Conservation (phyloP, 75 land plant genomes). For the Pinus tabuliformis region DNA sequence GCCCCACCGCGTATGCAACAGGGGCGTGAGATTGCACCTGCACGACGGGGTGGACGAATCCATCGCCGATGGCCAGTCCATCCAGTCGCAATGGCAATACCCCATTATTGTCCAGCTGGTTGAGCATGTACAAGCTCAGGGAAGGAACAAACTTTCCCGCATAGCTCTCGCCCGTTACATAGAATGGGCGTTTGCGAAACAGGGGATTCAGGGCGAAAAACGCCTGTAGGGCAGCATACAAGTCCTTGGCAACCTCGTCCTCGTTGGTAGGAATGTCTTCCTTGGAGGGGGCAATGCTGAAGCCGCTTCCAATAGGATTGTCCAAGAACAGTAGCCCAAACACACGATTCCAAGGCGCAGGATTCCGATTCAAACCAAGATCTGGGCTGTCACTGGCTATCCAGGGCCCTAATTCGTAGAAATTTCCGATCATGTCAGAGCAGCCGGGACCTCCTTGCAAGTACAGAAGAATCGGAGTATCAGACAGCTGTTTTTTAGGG, state of each 20-base stretch:
- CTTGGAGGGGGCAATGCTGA: conserved; percentile 53
- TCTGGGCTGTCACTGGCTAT: conserved; percentile 26
- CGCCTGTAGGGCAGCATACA: conserved; percentile 36
- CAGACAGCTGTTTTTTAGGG: conserved; percentile 11
- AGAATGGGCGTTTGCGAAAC: conserved; percentile 53
- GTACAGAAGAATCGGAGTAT: conserved; percentile 72
- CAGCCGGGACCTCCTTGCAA: conserved; percentile 95
- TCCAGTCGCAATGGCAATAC: conserved; percentile 31
- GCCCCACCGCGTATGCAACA: conserved; percentile 59
- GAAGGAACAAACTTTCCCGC: conserved; percentile 87
- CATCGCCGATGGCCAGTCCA: conserved; percentile 79
- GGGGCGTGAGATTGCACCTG: conserved; percentile 32
- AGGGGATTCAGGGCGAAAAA: conserved; percentile 33
- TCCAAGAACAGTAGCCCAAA: conserved; percentile 87
- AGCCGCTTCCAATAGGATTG: conserved; percentile 80
- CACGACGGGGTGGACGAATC: conserved; percentile 61
- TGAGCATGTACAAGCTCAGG: conserved; percentile 53
- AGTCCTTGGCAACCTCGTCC: conserved; percentile 47
- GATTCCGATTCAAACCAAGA: conserved; percentile 13
- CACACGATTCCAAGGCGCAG: conserved; percentile 65
- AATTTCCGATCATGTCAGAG: conserved; percentile 80
- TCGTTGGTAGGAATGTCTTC: conserved; percentile 59
- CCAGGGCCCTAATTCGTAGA: conserved; percentile 88
- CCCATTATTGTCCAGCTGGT: conserved; percentile 19
- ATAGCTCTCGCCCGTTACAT: conserved; percentile 83